Base-by-base conservation (phyloP, 106 monocot species). In the Gastrodia elata region DNA sequence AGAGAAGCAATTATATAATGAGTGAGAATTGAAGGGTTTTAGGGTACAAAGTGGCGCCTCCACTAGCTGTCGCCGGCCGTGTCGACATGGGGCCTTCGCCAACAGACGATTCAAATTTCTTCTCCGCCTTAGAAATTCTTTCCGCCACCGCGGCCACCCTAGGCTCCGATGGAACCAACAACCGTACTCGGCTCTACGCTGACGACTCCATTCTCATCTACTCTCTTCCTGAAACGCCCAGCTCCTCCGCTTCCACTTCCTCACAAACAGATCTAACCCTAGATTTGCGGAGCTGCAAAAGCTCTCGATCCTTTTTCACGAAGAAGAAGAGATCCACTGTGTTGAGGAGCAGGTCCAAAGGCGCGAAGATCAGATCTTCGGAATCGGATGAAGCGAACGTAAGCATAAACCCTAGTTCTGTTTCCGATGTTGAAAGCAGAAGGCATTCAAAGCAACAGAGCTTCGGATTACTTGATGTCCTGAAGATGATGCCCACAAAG, bases 181-280 rank as follows among this genome's bases (percentile, higher is more conserved):
- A 2, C 39, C 38, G 7, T 1, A 5, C 3, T 3, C 27, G 11
- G 39, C 39, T 27, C 41, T 43, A 39, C 11, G 70, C 70, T 15
- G 70, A 71, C 70, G 70, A 39, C 8, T 43, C 41, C 24, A 71
- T 71, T 27, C 42, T 71, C 27, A 71, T 71, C 42, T 71, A 42
- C 40, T 27, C 70, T 22, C 41, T 71, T 27, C 70, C 70, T 8
- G 70, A 71, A 22, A 42, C n/a, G 20, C 27, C 70, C 40, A 13
- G 16, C 15, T 22, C 8, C 27, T 39, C 70, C 39, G 16, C 71
- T 37, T 34, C 72, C 20, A 32, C 43, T 28, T 37, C 25, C 48
- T 64, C 69, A 26, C 28, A 61, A 32, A 26, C 30, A 30, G 30
- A 10, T 13, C 61, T 4, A 32, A 61, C 61, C 61, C 32, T 30